Conservation (phyloP, 306 rosid genomes). For the Comarum palustre region DNA sequence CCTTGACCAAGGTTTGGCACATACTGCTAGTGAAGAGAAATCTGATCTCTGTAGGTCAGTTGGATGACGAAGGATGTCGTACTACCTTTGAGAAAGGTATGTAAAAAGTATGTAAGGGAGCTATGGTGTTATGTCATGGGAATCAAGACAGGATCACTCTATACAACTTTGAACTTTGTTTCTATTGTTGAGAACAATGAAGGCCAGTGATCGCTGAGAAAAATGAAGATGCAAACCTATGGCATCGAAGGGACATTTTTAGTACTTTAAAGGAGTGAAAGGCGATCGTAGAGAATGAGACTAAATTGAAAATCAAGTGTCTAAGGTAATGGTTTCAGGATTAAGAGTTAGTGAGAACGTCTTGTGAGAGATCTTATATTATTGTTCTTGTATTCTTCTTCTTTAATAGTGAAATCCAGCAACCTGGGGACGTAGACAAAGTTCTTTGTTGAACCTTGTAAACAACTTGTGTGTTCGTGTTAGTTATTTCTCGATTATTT, state of each 20-base stretch:
- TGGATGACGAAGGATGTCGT: not conserved
- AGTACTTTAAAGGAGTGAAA: no score
- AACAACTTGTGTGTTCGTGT: no score
- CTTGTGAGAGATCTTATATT: no score
- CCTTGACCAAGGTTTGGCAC: not conserved
- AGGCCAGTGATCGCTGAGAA: not conserved
- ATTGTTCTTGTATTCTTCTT: no score
- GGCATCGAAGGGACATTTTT: not conserved
- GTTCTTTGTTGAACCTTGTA: no score
- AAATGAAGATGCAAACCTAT: not conserved
- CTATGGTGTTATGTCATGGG: not conserved
- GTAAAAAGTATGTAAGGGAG: constrained; percentile 1
- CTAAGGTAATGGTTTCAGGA: no score
- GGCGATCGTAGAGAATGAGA: no score
- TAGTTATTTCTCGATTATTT: no score
- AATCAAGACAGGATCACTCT: not conserved
- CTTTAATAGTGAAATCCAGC: no score
- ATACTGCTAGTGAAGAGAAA: not conserved
- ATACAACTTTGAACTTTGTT: not conserved
- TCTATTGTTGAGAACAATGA: not conserved
- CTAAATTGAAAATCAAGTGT: no score
- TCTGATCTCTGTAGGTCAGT: not conserved
- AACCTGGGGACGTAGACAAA: no score
- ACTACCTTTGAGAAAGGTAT: not conserved
- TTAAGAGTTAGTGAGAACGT: no score